Conservation (phyloP, 2,329 filamentous ascomycete genomes). For the Colletotrichum zoysiae region DNA sequence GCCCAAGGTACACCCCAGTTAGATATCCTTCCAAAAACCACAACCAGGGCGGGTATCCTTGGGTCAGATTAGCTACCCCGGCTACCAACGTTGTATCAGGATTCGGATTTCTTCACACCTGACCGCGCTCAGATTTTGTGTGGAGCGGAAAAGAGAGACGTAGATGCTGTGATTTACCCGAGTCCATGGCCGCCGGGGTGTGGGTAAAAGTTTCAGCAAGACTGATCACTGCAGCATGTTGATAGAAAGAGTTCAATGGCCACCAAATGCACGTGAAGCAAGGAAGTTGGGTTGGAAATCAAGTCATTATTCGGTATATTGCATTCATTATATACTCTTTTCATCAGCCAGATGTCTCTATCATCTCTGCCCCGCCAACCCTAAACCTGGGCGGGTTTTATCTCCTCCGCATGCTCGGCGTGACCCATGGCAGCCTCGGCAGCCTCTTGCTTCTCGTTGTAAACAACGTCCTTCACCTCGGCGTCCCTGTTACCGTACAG, state of each 20-base stretch:
- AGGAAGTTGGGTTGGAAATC: background rate
- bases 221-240: background rate
- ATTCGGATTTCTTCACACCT: background rate
- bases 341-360: background rate
- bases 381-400: slow-evolving; percentile 30
- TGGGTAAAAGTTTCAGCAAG: background rate
- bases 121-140: background rate
- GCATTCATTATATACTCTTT: slow-evolving; percentile 39
- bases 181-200: background rate
- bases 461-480: slow-evolving; percentile 57
- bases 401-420: slow-evolving; percentile 53
- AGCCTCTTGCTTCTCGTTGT: slow-evolving; percentile 59
- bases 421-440: slow-evolving; percentile 50
- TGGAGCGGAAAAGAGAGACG: background rate
- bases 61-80: no score
- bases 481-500: slow-evolving; percentile 65
- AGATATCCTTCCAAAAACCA: background rate
- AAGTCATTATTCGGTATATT: slow-evolving; percentile 36
- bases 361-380: background rate
- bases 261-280: background rate
- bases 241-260: background rate
- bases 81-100: background rate
- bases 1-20: background rate
- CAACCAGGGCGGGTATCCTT: background rate
- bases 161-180: background rate